Base-by-base conservation (phyloP, 2,329 filamentous ascomycete genomes). In the Huntiella decipiens region DNA sequence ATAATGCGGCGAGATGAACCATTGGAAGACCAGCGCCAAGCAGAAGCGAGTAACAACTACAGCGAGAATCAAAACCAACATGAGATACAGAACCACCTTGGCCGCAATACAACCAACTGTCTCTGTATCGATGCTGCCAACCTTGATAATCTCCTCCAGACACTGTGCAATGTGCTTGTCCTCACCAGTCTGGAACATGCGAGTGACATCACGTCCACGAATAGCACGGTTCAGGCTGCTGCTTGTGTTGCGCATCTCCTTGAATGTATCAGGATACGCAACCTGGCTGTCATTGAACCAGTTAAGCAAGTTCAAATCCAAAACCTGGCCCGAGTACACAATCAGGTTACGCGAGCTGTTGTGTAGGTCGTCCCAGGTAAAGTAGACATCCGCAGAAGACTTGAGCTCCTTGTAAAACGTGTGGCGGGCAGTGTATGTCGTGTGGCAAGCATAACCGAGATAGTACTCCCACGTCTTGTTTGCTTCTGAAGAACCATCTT, bases 91-190 rank as follows among this genome's bases (percentile, higher is more conserved):
- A 3, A 98, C 91, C 19, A 98, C 87, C 63, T 94, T 82, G 52
- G 88, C 94, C 2, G 91, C 91, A 59, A 98, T 98, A 64, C 91
- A 98, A 12, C 91, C 91, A 42, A 98, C 82, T 5, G 84, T 93
- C 55, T 93, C 87, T 0, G 91, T 96, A 56, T 98, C 92, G 50
- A 98, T 81, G 10, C 82, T 87, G 49, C 91, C 91, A 44, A 98
- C 91, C 61, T 88, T 93, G 71, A 94, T 85, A 52, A 92, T 93
- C 56, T 98, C 79, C 51, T 86, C 77, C 52, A 98, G 76, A 60
- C 91, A 98, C 58, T 85, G 75, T 10, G 82, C 87, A 43, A 88
- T 70, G 53, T 76, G 70, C 67, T 88, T 95, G 56, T 95, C 86
- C 2, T 70, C 63, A 5, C 74, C 70, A 1, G 76, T 77, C 56